Evolutionary conservation across 1,284 basidiomycete species (phyloP), one percentile per base, ranked within the genome.

Genomic region (Xerocomus minutiporus): DNA sequence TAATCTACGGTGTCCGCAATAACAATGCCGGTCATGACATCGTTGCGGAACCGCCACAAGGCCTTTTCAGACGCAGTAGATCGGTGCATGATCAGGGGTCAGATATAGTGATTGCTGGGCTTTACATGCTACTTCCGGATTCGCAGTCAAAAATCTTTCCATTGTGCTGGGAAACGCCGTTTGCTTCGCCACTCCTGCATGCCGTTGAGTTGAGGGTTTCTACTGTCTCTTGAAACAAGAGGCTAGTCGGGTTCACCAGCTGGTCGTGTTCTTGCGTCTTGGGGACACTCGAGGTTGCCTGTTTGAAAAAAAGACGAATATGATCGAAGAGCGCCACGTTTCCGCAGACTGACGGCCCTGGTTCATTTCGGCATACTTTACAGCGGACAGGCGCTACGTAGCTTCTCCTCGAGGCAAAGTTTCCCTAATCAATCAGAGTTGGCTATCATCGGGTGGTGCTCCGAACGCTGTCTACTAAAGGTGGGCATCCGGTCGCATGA

Each of bases 1-100:
- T 65, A 45, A 67, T 66, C 56, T 54, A 46, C 20, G 45, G 53
- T 46, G 52, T 52, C 62, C 65, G 65, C 65, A 62, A 52, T 29
- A 1, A 59, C 52, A 36, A 53, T 50, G 50, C 62, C 65, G 65
- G 65, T 52, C 63, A 43, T 64, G 41, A 26, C 51, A 43, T 52
- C 50, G 40, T 59, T 44, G 50, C 59, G 63, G 62, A 67, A 62
- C 63, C 61, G 65, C 65, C 62, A 67, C 63, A 52, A 67, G n/a
- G 28, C 34, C 57, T 65, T 62, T 61, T 52, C 15, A 54, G 61
- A 65, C 51, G 52, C 58, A 63, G 50, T 35, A 63, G 65, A 68
- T 67, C 55, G 57, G 62, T 53, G 55, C 51, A 36, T 61, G 64
- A 64, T 61, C 57, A 59, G 51, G 61, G 51, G 54, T 54, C 54